Evolutionary conservation across 2,329 filamentous ascomycete genomes (phyloP).

Genomic region (Fusarium domesticum): DNA sequence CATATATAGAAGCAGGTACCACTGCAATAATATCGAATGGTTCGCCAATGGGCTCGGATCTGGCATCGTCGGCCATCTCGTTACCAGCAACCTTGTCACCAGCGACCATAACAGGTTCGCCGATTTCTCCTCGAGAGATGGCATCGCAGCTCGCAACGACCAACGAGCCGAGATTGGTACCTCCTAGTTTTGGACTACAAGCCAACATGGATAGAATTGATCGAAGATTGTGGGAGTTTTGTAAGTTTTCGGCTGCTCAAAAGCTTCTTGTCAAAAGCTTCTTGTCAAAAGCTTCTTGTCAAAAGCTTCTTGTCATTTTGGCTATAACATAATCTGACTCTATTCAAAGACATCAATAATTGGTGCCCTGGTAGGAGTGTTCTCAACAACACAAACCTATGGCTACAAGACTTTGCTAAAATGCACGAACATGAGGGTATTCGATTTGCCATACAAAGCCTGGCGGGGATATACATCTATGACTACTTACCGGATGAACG

Average conservation of each 20-base stretch:
- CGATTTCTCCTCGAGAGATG: constrained; percentile 9
- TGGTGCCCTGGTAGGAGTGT: constrained; percentile 43
- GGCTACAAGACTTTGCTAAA: constrained; percentile 40
- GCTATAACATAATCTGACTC: constrained; percentile 1
- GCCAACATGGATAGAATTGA: constrained; percentile 36
- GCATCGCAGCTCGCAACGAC: constrained; percentile 6
- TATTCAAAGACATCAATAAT: constrained; percentile 34
- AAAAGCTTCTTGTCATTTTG: neutral
- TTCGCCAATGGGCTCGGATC: constrained; percentile 11
- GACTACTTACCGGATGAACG: constrained; percentile 37
- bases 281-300: neutral
- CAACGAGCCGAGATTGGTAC: constrained; percentile 25
- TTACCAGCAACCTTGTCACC: constrained; percentile 5
- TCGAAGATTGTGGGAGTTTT: constrained; percentile 35
- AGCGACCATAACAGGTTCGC: constrained; percentile 4
- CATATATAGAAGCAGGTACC: constrained; percentile 1
- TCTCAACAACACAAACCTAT: constrained; percentile 38
- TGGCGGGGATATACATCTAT: constrained; percentile 42
- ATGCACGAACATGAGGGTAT: constrained; percentile 38
- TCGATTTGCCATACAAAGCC: constrained; percentile 38
- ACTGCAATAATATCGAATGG: neutral
- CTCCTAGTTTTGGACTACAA: constrained; percentile 32
- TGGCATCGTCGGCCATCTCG: constrained; percentile 7
- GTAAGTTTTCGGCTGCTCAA: constrained; percentile 25
- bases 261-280: neutral